These are phyloP conservation scores for Usnea hakonensis DNA, from an alignment of 495 filamentous ascomycete species.

Conservation along the genomic window DNA sequence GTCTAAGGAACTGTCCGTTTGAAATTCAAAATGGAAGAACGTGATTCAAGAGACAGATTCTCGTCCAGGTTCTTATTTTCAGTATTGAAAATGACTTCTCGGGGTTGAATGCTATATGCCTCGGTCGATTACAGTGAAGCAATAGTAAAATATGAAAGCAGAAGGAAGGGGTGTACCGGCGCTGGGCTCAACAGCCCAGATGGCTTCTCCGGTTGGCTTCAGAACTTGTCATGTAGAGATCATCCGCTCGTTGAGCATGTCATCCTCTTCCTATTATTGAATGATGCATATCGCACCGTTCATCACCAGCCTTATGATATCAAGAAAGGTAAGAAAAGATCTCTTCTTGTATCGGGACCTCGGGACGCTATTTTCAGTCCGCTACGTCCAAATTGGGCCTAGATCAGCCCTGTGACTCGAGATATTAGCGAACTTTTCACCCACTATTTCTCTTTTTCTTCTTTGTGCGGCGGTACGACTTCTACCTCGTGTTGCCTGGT, in stretches of 20 bases:
- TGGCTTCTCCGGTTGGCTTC: slow-evolving; percentile 26
- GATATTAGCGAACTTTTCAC: slow-evolving; percentile 26
- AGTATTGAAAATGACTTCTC: too few relatives aligned
- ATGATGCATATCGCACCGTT: slow-evolving; percentile 36
- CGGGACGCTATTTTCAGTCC: neutral
- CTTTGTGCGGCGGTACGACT: slow-evolving; percentile 58
- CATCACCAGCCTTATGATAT: slow-evolving; percentile 44
- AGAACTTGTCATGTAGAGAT: slow-evolving; percentile 46
- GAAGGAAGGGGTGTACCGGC: neutral
- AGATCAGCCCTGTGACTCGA: slow-evolving; percentile 13
- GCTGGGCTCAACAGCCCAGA: neutral
- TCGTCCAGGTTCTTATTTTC: too few relatives aligned
- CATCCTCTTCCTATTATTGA: slow-evolving; percentile 60
- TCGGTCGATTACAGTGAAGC: too few relatives aligned
- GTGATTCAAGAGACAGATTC: neutral
- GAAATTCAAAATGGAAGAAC: neutral
- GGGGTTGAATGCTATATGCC: too few relatives aligned
- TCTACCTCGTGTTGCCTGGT: slow-evolving; percentile 48
- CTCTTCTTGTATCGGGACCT: neutral
- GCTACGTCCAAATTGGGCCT: neutral
- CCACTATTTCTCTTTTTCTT: slow-evolving; percentile 28
- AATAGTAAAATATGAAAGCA: neutral
- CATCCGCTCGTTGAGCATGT: slow-evolving; percentile 41
- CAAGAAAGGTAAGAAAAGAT: neutral
- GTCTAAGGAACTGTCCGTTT: neutral